These are phyloP conservation scores for Colletotrichum karsti DNA, from an alignment of 2,329 filamentous ascomycete genomes.

Conservation along the genomic window DNA sequence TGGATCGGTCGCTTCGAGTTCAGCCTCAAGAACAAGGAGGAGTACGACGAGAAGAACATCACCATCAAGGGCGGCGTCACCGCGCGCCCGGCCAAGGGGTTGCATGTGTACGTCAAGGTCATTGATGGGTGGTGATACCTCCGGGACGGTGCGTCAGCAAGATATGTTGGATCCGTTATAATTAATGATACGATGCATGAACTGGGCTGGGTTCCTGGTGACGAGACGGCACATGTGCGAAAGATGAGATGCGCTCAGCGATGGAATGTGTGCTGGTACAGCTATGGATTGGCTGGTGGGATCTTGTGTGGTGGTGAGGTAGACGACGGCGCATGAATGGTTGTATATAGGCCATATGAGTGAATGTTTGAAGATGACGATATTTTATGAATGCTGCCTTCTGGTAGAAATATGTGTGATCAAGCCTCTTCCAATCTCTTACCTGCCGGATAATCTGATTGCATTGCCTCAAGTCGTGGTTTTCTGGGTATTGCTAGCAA, in stretches of 20 bases:
- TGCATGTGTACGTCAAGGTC: constrained; percentile 73
- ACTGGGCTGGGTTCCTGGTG: neutral
- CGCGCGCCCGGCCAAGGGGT: constrained; percentile 74
- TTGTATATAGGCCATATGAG: neutral
- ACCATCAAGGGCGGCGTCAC: constrained; percentile 77
- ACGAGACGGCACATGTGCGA: neutral
- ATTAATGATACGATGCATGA: neutral
- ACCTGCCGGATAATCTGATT: too few species aligned
- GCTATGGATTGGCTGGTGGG: neutral
- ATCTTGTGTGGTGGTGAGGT: neutral
- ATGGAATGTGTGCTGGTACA: neutral
- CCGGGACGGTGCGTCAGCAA: neutral
- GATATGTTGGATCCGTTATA: neutral
- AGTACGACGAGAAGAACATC: constrained; percentile 73
- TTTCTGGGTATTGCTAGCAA: too few species aligned
- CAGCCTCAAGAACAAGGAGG: constrained; percentile 62
- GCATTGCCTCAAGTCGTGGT: too few species aligned
- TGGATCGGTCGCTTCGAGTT: constrained; percentile 81
- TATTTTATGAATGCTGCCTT: too few species aligned
- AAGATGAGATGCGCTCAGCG: neutral
- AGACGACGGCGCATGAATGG: neutral
- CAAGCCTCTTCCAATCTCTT: too few species aligned
- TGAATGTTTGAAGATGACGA: neutral
- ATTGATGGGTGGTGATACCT: constrained; percentile 41
- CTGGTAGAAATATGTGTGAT: too few species aligned